Conservation (phyloP, 2,329 filamentous ascomycete genomes). For the Fusarium ambrosium region DNA sequence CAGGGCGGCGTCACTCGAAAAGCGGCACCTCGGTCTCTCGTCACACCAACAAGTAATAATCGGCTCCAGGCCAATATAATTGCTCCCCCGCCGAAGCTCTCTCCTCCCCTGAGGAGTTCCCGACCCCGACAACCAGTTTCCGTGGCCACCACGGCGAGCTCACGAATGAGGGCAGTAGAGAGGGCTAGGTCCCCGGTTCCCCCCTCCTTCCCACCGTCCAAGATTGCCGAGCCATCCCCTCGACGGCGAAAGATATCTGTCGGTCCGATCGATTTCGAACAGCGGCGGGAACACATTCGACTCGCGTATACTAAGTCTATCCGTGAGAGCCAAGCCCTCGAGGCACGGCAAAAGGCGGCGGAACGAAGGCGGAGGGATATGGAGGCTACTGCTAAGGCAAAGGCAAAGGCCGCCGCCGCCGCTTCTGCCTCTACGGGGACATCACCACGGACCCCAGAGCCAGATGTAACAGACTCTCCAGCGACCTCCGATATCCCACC, state of each 20-base stretch:
- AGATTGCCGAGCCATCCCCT: slow-evolving; percentile 54
- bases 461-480: slow-evolving; percentile 21
- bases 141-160: slow-evolving; percentile 77
- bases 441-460: slow-evolving; percentile 34
- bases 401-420: slow-evolving; percentile 50
- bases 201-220: slow-evolving; percentile 47
- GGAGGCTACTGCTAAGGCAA: slow-evolving; percentile 60
- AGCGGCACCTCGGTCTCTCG: slow-evolving; percentile 57
- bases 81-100: slow-evolving; percentile 77
- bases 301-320: slow-evolving; percentile 89
- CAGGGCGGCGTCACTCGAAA: slow-evolving; percentile 54
- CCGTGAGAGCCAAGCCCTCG: slow-evolving; percentile 76
- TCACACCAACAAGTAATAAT: slow-evolving; percentile 65
- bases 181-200: slow-evolving; percentile 63
- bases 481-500: slow-evolving; percentile 39
- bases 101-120: slow-evolving; percentile 84
- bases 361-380: slow-evolving; percentile 66
- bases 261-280: slow-evolving; percentile 86
- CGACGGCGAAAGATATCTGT: slow-evolving; percentile 70
- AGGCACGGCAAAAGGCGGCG: slow-evolving; percentile 66
- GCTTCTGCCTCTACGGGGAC: slow-evolving; percentile 36
- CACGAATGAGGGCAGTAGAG: slow-evolving; percentile 75
- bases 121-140: slow-evolving; percentile 85
- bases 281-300: slow-evolving; percentile 84
- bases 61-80: slow-evolving; percentile 82